phyloP scores from a whole-genome alignment of 371 early-diverging fungal genomes.

The Syncephalis fuscata region DNA sequence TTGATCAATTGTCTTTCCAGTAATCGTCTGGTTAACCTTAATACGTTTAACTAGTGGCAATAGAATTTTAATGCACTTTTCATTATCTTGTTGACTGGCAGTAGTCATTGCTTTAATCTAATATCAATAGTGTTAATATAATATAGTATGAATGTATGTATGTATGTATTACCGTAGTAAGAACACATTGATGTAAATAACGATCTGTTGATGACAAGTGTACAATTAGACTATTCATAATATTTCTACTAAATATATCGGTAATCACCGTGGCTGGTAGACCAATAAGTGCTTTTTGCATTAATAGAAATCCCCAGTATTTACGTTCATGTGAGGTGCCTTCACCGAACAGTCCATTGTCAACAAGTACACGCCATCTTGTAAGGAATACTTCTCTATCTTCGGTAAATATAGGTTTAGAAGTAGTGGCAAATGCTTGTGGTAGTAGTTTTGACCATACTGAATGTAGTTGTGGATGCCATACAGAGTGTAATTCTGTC shows the following conservation, averaged over 20 bases:
- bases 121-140: neutral
- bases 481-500: neutral
- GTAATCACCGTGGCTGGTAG: constrained; percentile 45
- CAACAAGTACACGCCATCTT: constrained; percentile 69
- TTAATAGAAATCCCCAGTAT: constrained; percentile 72
- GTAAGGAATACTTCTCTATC: constrained; percentile 29
- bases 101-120: too few relatives aligned
- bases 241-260: constrained; percentile 59
- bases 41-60: neutral
- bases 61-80: neutral
- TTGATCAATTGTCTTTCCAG: neutral
- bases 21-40: neutral
- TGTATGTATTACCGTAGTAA: constrained; percentile 34
- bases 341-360: constrained; percentile 50
- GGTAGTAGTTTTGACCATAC: neutral
- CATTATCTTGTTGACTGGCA: neutral
- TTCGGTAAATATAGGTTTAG: neutral
- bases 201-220: constrained; percentile 54
- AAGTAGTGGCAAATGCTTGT: neutral
- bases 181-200: constrained; percentile 60
- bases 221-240: constrained; percentile 69
- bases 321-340: constrained; percentile 67
- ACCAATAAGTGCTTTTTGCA: constrained; percentile 45
- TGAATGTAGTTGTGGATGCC: neutral
- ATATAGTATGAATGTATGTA: constrained; percentile 1